A percentile compares a stretch with the other conserved stretches of the same genome.
Evolutionary conservation across 1,284 basidiomycete genomes (phyloP).

Genomic region (Calocybe gambosa): DNA sequence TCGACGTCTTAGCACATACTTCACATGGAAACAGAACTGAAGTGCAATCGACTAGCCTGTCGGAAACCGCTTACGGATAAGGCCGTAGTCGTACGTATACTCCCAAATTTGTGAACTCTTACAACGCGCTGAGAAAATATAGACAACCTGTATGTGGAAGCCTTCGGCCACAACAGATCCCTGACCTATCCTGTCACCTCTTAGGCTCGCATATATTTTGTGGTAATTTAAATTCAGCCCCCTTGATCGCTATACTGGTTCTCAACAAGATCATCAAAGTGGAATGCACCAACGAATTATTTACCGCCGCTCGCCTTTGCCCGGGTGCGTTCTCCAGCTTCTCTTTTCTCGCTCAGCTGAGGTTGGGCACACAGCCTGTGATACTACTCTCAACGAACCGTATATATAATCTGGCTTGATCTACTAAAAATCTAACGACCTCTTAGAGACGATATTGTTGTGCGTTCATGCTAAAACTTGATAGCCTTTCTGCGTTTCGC

Average conservation of each 20-base stretch:
- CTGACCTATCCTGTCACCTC: not conserved
- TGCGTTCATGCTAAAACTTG: slow-evolving; percentile 26
- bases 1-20: too few relatives aligned
- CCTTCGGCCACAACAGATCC: not conserved
- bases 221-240: slow-evolving; percentile 35
- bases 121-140: slow-evolving; percentile 1
- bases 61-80: slow-evolving; percentile 62
- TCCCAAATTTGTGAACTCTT: not conserved
- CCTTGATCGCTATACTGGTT: not conserved
- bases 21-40: slow-evolving; percentile 59
- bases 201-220: slow-evolving; percentile 80
- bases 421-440: not conserved
- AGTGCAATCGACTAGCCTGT: slow-evolving; percentile 72
- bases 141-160: slow-evolving; percentile 47
- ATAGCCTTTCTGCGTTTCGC: not conserved
- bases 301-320: slow-evolving; percentile 68
- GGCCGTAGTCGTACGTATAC: slow-evolving; percentile 71
- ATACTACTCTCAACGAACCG: slow-evolving; percentile 74
- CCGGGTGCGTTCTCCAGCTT: slow-evolving; percentile 42
- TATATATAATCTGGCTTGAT: slow-evolving; percentile 25
- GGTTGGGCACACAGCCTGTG: slow-evolving; percentile 50
- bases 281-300: slow-evolving; percentile 78
- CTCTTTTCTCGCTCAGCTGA: not conserved
- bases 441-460: slow-evolving; percentile 75
- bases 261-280: slow-evolving; percentile 36